phyloP scores from a whole-genome alignment of 2,329 filamentous ascomycete genomes.

The Diaporthe citrichinensis region DNA sequence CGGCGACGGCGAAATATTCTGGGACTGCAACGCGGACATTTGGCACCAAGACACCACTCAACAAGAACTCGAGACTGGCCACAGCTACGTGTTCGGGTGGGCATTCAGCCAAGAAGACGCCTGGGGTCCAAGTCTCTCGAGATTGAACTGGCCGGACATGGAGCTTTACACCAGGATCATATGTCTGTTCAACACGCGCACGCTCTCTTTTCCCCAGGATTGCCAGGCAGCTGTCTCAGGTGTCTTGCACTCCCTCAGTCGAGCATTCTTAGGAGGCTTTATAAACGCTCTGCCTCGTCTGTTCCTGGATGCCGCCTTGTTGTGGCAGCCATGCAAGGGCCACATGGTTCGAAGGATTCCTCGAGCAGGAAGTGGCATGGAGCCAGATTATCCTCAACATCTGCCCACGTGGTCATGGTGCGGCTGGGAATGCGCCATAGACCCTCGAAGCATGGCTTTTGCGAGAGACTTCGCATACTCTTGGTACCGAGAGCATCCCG shows the following conservation, averaged over 20 bases:
- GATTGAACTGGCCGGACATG: background rate
- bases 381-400: background rate
- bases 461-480: background rate
- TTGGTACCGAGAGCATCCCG: background rate
- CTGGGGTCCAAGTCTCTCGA: background rate
- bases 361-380: background rate
- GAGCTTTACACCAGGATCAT: background rate
- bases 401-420: background rate
- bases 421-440: background rate
- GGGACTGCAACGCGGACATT: background rate
- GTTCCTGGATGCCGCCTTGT: background rate
- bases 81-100: background rate
- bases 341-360: background rate
- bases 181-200: background rate
- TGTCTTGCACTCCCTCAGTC: background rate
- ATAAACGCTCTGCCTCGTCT: background rate
- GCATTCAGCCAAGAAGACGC: background rate
- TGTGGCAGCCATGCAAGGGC: background rate
- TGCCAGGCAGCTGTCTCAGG: background rate
- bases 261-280: background rate
- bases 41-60: background rate
- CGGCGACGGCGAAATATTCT: background rate
- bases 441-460: background rate
- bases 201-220: background rate
- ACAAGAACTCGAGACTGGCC: background rate